Base-by-base conservation (phyloP, 2,329 filamentous ascomycete genomes). In the Xylariaceae sp. region DNA sequence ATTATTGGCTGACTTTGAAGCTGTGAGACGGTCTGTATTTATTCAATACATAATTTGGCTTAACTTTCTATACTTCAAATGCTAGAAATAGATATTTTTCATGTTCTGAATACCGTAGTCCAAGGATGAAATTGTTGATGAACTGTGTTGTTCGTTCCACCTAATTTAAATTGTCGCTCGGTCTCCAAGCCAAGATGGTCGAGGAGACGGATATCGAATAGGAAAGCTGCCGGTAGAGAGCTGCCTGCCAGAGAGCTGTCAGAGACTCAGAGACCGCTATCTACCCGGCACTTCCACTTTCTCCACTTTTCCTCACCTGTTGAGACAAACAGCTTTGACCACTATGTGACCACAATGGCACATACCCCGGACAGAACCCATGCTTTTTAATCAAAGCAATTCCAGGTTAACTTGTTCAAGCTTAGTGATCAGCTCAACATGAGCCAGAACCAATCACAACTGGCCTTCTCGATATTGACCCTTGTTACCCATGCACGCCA, bases 291-390 rank as follows among this genome's bases (percentile, higher is more conserved):
- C 55, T 52, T 51, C 29, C 45, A 9, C 47, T 16, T 7, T 21
- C 4, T 11, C 49, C 29, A 24, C 44, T 31, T 4, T 14, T 59
- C 46, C 60, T 55, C 60, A 62, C 44, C 52, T 56, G 60, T 62
- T 62, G 60, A 61, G 59, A 56, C n/a, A 14, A 12, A n/a, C n/a
- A 48, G 59, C 56, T 50, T 51, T 34, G 56, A 49, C 44, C 59
- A 59, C 36, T 17, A 5, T 54, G 33, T 21, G 55, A 26, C 45
- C 47, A 51, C n/a, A n/a, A n/a, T n/a, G n/a, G n/a, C n/a, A n/a
- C 28, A 12, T 43, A 41, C 44, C 31, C n/a, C 24, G 34, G 54
- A 41, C 19, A 39, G 4, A 33, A 34, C n/a, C 48, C 28, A 40
- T 50, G 26, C 33, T 43, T 46, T 31, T 43, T 31, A 37, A 45